These are phyloP conservation scores for Chlorella ohadii DNA, from an alignment of 139 green algal species.

Conservation along the genomic window DNA sequence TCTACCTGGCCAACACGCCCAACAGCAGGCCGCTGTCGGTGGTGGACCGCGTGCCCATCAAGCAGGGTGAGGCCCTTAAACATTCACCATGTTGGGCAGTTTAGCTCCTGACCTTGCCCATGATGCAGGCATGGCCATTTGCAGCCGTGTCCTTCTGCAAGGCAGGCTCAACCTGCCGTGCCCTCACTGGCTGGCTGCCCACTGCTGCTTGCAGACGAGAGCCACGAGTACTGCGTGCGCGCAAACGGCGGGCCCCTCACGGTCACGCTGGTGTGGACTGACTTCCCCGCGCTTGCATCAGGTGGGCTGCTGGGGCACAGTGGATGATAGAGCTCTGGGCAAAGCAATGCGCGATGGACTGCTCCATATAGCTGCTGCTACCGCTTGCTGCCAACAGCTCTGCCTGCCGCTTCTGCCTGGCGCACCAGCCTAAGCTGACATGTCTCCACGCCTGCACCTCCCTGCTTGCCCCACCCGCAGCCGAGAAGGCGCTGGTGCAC, in stretches of 20 bases:
- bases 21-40: slow-evolving; percentile 30
- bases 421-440: no score
- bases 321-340: neutral
- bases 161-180: no score
- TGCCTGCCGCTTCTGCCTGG: no score
- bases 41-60: slow-evolving; percentile 45
- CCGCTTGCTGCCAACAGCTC: no score
- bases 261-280: slow-evolving; percentile 76
- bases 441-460: no score
- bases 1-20: slow-evolving; percentile 25
- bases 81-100: no score
- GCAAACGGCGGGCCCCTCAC: slow-evolving; percentile 66
- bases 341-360: no score
- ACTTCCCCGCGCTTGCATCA: slow-evolving; percentile 31
- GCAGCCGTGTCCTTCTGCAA: no score
- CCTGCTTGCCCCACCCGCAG: neutral
- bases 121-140: no score
- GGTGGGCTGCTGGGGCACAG: neutral
- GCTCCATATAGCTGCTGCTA: no score
- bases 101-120: no score
- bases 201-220: slow-evolving; percentile 14
- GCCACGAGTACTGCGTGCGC: slow-evolving; percentile 74
- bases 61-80: neutral
- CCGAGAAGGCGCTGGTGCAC: slow-evolving; percentile 77
- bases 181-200: no score